Percentiles rank a stretch among this genome's conserved stretches.
Conservation (phyloP, 1,284 basidiomycete genomes). For the Cutaneotrichosporon dermatis region DNA sequence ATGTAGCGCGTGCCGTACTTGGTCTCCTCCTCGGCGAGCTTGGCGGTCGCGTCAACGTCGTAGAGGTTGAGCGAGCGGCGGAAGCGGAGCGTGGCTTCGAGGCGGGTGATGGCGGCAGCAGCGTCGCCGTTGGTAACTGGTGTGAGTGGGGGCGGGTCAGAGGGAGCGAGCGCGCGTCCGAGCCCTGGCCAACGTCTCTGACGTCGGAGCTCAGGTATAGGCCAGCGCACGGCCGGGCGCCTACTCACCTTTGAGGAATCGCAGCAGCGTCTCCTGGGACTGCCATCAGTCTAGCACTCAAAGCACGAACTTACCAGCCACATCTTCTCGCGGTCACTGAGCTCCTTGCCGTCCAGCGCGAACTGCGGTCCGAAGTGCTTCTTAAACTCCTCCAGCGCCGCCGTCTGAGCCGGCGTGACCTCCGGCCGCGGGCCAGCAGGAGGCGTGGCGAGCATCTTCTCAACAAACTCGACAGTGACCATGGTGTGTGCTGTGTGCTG, state of each 20-base stretch:
- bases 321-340: constrained; percentile 41
- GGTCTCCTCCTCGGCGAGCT: constrained; percentile 24
- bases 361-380: constrained; percentile 27
- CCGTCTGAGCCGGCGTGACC: neutral
- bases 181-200: no score
- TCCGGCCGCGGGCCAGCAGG: neutral
- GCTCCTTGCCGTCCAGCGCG: constrained; percentile 12
- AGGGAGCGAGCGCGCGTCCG: no score
- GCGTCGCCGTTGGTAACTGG: neutral
- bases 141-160: neutral
- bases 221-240: neutral
- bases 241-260: neutral
- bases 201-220: no score
- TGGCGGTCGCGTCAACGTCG: constrained; percentile 33
- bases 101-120: constrained; percentile 1
- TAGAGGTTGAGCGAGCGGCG: constrained; percentile 35
- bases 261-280: constrained; percentile 4
- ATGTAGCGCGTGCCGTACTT: constrained; percentile 34
- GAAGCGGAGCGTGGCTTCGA: constrained; percentile 39
- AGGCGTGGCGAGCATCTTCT: constrained; percentile 1
- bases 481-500: no score
- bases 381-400: constrained; percentile 13
- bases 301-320: constrained; percentile 30
- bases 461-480: neutral
- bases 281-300: neutral